Conservation (phyloP, 257 asterid species). For the Verbascum thapsus region DNA sequence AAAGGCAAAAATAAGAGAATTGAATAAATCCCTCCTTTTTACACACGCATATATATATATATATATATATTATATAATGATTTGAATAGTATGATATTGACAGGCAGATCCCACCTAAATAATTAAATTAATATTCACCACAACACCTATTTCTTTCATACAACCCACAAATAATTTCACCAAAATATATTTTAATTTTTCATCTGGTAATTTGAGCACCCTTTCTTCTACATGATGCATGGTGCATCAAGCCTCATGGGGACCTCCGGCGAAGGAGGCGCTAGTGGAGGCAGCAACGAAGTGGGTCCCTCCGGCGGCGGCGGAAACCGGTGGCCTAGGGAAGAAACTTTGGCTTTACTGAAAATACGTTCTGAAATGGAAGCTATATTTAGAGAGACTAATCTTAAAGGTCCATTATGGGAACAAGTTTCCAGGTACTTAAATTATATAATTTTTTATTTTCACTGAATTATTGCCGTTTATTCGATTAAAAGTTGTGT, state of each 20-base stretch:
- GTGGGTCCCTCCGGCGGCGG: constrained; percentile 45
- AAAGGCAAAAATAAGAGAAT: constrained; percentile 30
- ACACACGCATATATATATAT: background rate
- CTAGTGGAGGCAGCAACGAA: constrained; percentile 73
- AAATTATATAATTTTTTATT: background rate
- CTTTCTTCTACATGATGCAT: constrained; percentile 44
- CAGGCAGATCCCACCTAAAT: constrained; percentile 93
- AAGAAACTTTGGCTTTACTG: constrained; percentile 80
- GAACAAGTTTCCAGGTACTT: constrained; percentile 85
- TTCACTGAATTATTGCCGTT: constrained; percentile 37
- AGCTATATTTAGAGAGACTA: constrained; percentile 69
- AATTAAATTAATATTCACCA: constrained; percentile 80
- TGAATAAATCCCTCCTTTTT: constrained; percentile 18
- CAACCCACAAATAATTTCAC: constrained; percentile 66
- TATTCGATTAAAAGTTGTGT: constrained; percentile 30
- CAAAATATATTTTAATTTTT: constrained; percentile 42
- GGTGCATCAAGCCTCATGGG: constrained; percentile 57
- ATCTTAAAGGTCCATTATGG: constrained; percentile 97
- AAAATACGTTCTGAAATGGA: constrained; percentile 92
- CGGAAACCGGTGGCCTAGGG: constrained; percentile 94
- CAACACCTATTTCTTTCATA: constrained; percentile 53
- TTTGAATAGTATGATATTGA: constrained; percentile 62
- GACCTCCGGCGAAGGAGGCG: constrained; percentile 47
- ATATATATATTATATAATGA: too few species aligned
- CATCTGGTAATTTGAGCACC: constrained; percentile 32